Conservation (phyloP, 371 early-diverging fungal genomes). For the Capillidium heterosporum region DNA sequence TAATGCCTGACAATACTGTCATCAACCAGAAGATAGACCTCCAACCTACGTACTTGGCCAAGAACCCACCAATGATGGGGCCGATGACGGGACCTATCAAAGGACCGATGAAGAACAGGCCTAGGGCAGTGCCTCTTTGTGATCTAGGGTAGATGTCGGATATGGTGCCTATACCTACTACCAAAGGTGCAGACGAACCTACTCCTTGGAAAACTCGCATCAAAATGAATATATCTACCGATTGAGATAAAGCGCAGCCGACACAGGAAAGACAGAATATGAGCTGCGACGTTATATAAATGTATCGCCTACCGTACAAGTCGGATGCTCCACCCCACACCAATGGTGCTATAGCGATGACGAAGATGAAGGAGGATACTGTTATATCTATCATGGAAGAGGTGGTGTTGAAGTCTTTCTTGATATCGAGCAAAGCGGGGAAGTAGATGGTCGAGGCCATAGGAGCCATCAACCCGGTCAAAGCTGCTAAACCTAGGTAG, state of each 20-base stretch:
- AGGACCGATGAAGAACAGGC: slow-evolving; percentile 33
- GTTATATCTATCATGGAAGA: slow-evolving; percentile 27
- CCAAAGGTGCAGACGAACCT: slow-evolving; percentile 48
- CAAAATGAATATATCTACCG: slow-evolving; percentile 27
- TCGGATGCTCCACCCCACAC: slow-evolving; percentile 54
- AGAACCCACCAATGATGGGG: slow-evolving; percentile 23
- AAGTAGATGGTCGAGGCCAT: slow-evolving; percentile 15
- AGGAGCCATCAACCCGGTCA: slow-evolving; percentile 8
- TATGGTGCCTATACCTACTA: slow-evolving; percentile 55
- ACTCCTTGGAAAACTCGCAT: slow-evolving; percentile 46
- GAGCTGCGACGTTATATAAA: slow-evolving; percentile 34
- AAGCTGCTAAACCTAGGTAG: background rate
- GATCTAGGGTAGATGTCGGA: slow-evolving; percentile 21
- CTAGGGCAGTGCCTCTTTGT: slow-evolving; percentile 34
- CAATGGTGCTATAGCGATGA: slow-evolving; percentile 38
- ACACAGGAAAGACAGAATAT: slow-evolving; percentile 36
- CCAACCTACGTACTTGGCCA: slow-evolving; percentile 36
- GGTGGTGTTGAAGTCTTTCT: slow-evolving; percentile 22
- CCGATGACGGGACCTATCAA: slow-evolving; percentile 30
- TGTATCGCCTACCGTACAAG: slow-evolving; percentile 31
- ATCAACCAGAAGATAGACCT: slow-evolving; percentile 41
- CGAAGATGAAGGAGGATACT: slow-evolving; percentile 29
- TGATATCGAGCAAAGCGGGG: slow-evolving; percentile 27
- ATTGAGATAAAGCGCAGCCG: slow-evolving; percentile 36
- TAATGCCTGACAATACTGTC: slow-evolving; percentile 24